phyloP scores from a whole-genome alignment of 176 grass and related monocot species.

The Oryza rufipogon region DNA sequence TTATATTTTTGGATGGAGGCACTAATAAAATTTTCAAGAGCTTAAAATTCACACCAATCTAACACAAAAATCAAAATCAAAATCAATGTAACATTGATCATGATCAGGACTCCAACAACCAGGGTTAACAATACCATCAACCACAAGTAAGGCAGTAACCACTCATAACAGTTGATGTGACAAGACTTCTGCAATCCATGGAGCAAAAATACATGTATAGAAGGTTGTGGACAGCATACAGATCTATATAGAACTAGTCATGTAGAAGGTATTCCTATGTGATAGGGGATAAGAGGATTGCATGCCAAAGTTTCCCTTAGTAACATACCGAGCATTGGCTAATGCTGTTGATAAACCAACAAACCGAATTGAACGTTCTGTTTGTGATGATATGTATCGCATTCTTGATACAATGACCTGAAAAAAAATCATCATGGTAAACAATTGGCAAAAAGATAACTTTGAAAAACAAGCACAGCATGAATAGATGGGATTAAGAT shows the following conservation, averaged over 20 bases:
- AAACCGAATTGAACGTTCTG: constrained; percentile 84
- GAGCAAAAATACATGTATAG: not conserved
- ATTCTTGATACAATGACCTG: constrained; percentile 99
- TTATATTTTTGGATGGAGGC: not conserved
- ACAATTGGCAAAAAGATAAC: constrained; percentile 23
- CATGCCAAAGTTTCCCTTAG: constrained; percentile 15
- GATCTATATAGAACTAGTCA: not conserved
- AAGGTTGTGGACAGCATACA: not conserved
- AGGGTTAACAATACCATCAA: constrained; percentile 12
- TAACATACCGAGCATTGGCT: constrained; percentile 84
- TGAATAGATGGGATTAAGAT: not conserved
- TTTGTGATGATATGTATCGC: constrained; percentile 98
- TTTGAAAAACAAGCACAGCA: constrained; percentile 23
- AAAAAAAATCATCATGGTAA: constrained; percentile 40
- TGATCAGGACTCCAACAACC: constrained; percentile 2
- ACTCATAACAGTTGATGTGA: not conserved
- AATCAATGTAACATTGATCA: constrained; percentile 1
- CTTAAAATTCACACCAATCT: not conserved
- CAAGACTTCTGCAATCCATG: constrained; percentile 8
- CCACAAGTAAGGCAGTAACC: not conserved
- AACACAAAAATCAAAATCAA: not conserved
- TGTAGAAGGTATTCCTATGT: constrained; percentile 8
- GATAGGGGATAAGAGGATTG: not conserved
- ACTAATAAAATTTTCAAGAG: not conserved
- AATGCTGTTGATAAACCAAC: constrained; percentile 97